Evolutionary conservation across 2,329 filamentous ascomycete genomes (phyloP).

Genomic region (Talaromyces sp.): DNA sequence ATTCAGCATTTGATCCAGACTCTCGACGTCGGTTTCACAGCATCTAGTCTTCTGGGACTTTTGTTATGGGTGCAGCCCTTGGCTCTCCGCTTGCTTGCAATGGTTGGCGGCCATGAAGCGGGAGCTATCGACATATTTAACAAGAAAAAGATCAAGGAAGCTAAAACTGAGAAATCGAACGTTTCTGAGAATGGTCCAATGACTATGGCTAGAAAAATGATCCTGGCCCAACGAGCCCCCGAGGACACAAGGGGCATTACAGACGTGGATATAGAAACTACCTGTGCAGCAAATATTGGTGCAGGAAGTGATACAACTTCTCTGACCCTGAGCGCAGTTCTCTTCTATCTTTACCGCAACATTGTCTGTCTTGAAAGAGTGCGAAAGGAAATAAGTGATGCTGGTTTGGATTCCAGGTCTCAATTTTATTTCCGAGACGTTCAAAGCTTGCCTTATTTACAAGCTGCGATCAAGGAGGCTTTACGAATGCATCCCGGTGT

Average conservation of each 20-base stretch:
- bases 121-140: background rate
- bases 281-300: background rate
- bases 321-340: slow-evolving; percentile 23
- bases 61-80: background rate
- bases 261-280: background rate
- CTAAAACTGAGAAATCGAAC: background rate
- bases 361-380: slow-evolving; percentile 19
- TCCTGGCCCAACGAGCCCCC: background rate
- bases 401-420: background rate
- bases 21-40: background rate
- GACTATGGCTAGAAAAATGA: background rate
- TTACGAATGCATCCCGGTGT: background rate
- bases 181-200: background rate
- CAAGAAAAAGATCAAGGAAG: background rate
- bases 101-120: background rate
- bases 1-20: background rate
- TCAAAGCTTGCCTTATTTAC: background rate
- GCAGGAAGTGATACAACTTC: slow-evolving; percentile 33
- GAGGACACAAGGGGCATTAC: background rate
- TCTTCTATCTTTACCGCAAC: slow-evolving; percentile 27
- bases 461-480: background rate
- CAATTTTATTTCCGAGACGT: background rate
- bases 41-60: background rate
- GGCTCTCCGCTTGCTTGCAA: background rate
- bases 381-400: slow-evolving; percentile 17